A percentile compares a stretch with the other conserved stretches of the same genome.
Evolutionary conservation across 768 basidiomycete species (phyloP).

Genomic region (Amanita exitialis): DNA sequence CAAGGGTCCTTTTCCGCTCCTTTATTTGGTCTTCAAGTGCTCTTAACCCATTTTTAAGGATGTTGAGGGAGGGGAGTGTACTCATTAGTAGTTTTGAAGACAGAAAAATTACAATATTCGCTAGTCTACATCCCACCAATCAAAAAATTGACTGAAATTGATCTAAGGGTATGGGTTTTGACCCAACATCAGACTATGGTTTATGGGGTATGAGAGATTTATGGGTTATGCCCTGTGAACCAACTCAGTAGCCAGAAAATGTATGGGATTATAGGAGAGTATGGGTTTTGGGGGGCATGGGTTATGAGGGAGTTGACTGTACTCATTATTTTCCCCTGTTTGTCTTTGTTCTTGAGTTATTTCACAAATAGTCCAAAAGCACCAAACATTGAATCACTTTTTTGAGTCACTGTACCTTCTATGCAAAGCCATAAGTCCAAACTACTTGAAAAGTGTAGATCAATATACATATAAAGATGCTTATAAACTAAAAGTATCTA

Average conservation of each 20-base stretch:
- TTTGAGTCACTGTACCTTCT: no score
- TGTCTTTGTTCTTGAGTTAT: no score
- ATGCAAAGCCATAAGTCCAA: no score
- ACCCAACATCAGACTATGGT: neutral
- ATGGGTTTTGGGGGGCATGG: neutral
- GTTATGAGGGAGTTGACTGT: no score
- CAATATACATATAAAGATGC: no score
- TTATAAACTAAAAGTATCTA: no score
- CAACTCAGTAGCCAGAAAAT: neutral
- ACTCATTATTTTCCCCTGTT: no score
- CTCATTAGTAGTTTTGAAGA: no score
- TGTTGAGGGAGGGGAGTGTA: neutral
- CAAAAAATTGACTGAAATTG: neutral
- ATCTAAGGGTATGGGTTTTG: neutral
- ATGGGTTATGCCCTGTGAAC: neutral
- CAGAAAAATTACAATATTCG: no score
- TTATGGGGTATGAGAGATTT: neutral
- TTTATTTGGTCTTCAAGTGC: neutral
- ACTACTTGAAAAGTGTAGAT: no score
- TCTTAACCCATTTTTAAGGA: slow-evolving; percentile 5
- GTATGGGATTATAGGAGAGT: neutral
- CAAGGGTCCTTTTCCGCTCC: neutral
- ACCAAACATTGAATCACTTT: no score
- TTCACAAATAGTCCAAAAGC: no score
- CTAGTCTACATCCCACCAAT: neutral